Percentiles rank a stretch among this genome's conserved stretches.
phyloP scores from a whole-genome alignment of 2,329 filamentous ascomycete genomes.

The Fusarium marasasianum region DNA sequence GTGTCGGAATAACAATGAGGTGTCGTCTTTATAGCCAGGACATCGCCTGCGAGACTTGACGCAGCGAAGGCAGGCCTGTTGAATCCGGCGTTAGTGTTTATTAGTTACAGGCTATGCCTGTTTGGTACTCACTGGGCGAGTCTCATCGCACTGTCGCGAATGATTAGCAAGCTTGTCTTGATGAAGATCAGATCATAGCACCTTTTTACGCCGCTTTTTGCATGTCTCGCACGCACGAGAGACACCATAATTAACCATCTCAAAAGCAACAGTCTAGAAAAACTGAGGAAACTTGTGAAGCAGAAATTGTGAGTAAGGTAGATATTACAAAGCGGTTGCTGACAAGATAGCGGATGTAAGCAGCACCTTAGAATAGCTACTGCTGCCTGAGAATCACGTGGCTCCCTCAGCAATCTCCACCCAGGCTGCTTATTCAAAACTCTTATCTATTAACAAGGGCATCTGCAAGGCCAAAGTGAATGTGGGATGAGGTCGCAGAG shows the following conservation, averaged over 20 bases:
- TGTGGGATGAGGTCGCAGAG: neutral
- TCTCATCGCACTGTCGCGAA: neutral
- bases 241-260: conserved; percentile 10
- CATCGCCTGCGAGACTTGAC: neutral
- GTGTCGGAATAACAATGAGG: conserved; percentile 1
- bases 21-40: conserved; percentile 5
- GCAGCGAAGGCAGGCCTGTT: conserved; percentile 4
- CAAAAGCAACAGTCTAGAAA: accelerated
- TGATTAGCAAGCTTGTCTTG: neutral
- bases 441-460: neutral
- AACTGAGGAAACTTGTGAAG: neutral
- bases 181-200: neutral
- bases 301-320: neutral
- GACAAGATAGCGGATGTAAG: neutral
- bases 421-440: neutral
- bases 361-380: neutral
- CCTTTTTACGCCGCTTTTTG: conserved; percentile 19
- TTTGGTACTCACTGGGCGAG: conserved; percentile 12
- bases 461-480: neutral
- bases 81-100: neutral
- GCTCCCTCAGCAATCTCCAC: neutral
- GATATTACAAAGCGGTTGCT: neutral
- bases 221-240: conserved; percentile 5
- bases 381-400: neutral
- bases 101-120: neutral